A percentile compares a stretch with the other conserved stretches of the same genome.
These are phyloP conservation scores for Fusarium avenaceum DNA, from an alignment of 2,329 filamentous ascomycete species.

Conservation along the genomic window DNA sequence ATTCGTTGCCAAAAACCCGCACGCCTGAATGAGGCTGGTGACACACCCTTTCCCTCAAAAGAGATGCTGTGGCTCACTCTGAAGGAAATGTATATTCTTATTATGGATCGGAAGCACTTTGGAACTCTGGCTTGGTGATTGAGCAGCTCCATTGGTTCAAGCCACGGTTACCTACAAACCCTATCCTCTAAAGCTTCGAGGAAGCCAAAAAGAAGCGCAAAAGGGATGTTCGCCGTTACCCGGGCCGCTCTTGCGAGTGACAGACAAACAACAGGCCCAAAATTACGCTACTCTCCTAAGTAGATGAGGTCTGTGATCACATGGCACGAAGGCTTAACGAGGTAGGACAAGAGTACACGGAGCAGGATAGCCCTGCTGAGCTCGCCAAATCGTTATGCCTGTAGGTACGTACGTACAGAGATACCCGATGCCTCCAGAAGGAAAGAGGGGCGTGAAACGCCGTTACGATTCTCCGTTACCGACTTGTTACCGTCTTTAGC, in stretches of 20 bases:
- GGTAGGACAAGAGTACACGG: slow-evolving; percentile 31
- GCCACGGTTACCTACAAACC: slow-evolving; percentile 5
- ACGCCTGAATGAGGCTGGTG: slow-evolving; percentile 33
- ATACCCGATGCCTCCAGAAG: slow-evolving; percentile 23
- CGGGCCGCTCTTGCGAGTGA: slow-evolving; percentile 18
- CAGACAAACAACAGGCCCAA: slow-evolving; percentile 28
- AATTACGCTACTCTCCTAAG: slow-evolving; percentile 10
- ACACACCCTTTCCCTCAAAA: slow-evolving; percentile 22
- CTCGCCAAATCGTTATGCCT: slow-evolving; percentile 21
- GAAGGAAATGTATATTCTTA: background rate
- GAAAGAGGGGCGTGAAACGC: slow-evolving; percentile 28
- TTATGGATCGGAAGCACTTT: background rate
- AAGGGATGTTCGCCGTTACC: slow-evolving; percentile 27
- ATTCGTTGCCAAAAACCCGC: slow-evolving; percentile 25
- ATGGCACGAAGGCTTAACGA: slow-evolving; percentile 31
- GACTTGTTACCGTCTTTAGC: slow-evolving; percentile 2
- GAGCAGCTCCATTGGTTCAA: background rate
- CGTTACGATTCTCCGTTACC: slow-evolving; percentile 13
- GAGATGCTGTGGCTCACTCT: slow-evolving; percentile 13
- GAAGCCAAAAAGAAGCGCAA: slow-evolving; percentile 35
- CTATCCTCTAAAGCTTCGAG: slow-evolving; percentile 21
- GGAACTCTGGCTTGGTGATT: background rate
- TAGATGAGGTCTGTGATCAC: slow-evolving; percentile 26
- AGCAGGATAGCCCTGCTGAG: slow-evolving; percentile 25
- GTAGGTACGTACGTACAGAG: slow-evolving; percentile 15